Conservation (phyloP, 1,284 basidiomycete genomes). For the Rhodotorula sp. region DNA sequence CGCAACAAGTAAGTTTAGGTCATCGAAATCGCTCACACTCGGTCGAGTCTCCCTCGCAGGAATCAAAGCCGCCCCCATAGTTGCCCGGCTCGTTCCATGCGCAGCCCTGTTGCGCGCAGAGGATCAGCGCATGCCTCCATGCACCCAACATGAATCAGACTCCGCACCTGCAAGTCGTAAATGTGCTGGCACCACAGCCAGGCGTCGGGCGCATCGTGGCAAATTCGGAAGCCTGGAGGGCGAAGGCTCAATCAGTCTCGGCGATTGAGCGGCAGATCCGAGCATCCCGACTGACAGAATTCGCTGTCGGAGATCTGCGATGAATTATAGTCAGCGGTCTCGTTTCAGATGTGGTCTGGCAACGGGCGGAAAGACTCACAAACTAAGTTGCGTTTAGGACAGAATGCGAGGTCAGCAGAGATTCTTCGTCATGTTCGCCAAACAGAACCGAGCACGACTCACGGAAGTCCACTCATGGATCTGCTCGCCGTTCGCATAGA, state of each 20-base stretch:
- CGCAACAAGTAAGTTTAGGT: too few relatives aligned
- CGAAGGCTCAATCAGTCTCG: neutral
- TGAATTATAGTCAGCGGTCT: too few relatives aligned
- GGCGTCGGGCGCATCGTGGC: conserved; percentile 16
- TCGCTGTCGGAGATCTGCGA: conserved; percentile 29
- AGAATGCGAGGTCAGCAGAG: too few relatives aligned
- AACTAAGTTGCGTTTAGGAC: neutral
- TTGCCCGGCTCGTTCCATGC: conserved; percentile 43
- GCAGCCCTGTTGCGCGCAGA: conserved; percentile 24
- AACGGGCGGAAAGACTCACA: neutral
- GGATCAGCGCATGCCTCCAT: neutral
- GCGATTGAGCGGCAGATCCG: neutral
- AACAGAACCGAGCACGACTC: neutral
- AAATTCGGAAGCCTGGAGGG: neutral
- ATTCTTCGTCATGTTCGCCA: too few relatives aligned
- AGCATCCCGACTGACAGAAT: conserved; percentile 8
- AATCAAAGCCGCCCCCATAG: conserved; percentile 35
- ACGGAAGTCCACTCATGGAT: conserved; percentile 25
- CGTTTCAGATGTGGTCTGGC: neutral
- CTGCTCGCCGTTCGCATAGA: conserved; percentile 23
- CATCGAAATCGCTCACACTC: neutral
- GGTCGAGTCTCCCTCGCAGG: conserved; percentile 27
- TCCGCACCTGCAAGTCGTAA: conserved; percentile 23
- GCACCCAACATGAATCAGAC: neutral
- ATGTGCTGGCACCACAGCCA: conserved; percentile 36